phyloP scores from a whole-genome alignment of 2,329 filamentous ascomycete genomes.

The Aspergillus sp. region DNA sequence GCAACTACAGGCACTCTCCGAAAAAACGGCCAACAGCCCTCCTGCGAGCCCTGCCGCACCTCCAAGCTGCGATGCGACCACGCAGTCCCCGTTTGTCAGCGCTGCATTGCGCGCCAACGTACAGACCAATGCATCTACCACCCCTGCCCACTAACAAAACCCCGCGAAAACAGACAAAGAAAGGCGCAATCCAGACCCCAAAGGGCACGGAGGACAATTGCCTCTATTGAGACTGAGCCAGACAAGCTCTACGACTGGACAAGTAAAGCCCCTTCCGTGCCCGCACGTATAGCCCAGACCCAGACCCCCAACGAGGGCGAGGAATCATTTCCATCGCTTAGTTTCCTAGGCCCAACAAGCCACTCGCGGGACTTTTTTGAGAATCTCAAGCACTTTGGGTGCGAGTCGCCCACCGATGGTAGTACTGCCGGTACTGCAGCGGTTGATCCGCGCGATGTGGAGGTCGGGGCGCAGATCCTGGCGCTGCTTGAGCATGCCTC shows the following conservation, averaged over 20 bases:
- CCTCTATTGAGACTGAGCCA: not conserved
- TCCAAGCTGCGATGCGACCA: constrained; percentile 27
- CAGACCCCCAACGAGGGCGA: too few species aligned
- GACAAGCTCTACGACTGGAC: too few species aligned
- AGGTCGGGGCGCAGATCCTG: constrained; percentile 16
- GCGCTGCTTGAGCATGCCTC: constrained; percentile 9
- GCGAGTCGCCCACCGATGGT: not conserved
- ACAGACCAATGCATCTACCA: constrained; percentile 18
- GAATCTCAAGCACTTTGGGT: not conserved
- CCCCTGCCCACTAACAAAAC: constrained; percentile 14
- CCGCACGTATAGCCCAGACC: too few species aligned
- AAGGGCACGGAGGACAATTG: not conserved
- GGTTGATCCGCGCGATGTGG: constrained; percentile 2
- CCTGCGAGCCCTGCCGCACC: constrained; percentile 26
- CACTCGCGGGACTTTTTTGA: too few species aligned
- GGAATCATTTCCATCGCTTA: too few species aligned
- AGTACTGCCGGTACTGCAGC: not conserved
- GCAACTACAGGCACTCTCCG: not conserved
- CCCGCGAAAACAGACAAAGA: not conserved
- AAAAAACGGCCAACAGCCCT: constrained; percentile 15
- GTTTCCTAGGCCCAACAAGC: too few species aligned
- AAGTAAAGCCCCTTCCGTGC: too few species aligned
- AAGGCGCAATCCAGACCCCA: not conserved
- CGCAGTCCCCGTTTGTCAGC: constrained; percentile 17
- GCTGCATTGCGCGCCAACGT: constrained; percentile 13